Evolutionary conservation across 2,329 filamentous ascomycete genomes (phyloP), one percentile per base, ranked within the genome.

Genomic region (Macrophomina phaseolina): DNA sequence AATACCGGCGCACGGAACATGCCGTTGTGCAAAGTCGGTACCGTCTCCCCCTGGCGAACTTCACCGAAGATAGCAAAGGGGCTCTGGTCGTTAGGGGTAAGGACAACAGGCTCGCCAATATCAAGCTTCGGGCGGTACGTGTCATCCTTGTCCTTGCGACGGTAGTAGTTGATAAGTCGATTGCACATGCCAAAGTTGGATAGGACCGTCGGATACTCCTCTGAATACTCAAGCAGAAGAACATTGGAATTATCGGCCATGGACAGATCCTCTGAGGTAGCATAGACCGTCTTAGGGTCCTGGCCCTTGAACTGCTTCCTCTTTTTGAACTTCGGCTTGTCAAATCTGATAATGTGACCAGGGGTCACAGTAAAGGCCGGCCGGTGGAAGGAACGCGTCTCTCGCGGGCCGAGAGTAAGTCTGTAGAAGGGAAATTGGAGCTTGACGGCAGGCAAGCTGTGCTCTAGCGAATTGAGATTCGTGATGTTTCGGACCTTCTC

Each of bases 181-280:
- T 91, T 97, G 63, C 94, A 94, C 95, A 99, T 99, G 70, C 94
- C 95, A 74, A 97, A 97, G 75, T 97, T 97, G 51, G 94, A 97
- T 69, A 99, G 83, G 68, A 97, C 93, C 9, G 90, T 91, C 0
- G 95, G 95, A 69, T 93, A 90, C 74, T 97, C 93, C 79, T 99
- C 95, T 8, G 93, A 96, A 77, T 99, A 99, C 79, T 99, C 95
- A 40, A 98, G 90, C 14, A 99, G 86, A 5, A 97, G 86, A 23
- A 93, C 90, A 49, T 89, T 91, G 0, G 94, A 93, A 75, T 97
- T 97, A 78, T 99, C 95, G 69, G 88, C 91, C 72, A 97, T 83
- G 32, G 91, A 93, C 18, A 99, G 83, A 72, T 97, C 91, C 74
- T 91, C 92, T 0, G 93, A 92, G 28, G 87, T 87, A 34, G 87